These are phyloP conservation scores for Solanum pimpinellifolium DNA, from an alignment of 257 asterid species.

Conservation along the genomic window DNA sequence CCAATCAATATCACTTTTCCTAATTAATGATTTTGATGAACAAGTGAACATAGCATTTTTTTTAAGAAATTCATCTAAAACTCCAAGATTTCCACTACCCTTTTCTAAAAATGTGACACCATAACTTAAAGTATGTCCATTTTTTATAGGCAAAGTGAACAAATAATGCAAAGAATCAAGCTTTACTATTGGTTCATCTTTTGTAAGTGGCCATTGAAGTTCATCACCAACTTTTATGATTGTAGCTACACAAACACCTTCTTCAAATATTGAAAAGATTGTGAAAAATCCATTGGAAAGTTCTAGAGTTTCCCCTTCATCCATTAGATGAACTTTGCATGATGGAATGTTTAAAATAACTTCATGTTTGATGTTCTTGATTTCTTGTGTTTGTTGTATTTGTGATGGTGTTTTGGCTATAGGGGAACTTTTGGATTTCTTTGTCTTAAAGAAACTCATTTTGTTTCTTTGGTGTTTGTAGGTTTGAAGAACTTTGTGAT, in stretches of 20 bases:
- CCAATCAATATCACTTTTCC: slow-evolving; percentile 37
- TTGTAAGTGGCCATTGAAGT: slow-evolving; percentile 78
- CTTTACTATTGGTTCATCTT: slow-evolving; percentile 78
- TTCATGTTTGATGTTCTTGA: slow-evolving; percentile 38
- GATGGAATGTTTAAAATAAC: slow-evolving; percentile 30
- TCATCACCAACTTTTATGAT: slow-evolving; percentile 51
- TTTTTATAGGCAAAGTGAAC: slow-evolving; percentile 61
- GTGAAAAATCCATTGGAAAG: slow-evolving; percentile 51
- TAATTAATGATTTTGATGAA: background rate
- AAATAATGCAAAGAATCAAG: slow-evolving; percentile 46
- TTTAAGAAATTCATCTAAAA: slow-evolving; percentile 45
- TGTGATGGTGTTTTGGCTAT: background rate
- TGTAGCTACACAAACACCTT: slow-evolving; percentile 42
- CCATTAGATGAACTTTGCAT: slow-evolving; percentile 65
- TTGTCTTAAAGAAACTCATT: slow-evolving; percentile 50
- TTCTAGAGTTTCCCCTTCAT: slow-evolving; percentile 51
- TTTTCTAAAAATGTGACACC: slow-evolving; percentile 51
- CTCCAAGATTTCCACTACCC: slow-evolving; percentile 15
- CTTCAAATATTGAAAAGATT: slow-evolving; percentile 35
- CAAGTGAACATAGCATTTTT: slow-evolving; percentile 42
- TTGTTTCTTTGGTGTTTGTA: background rate
- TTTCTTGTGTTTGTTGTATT: slow-evolving; percentile 20
- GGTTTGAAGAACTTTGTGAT: background rate
- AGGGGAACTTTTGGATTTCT: slow-evolving; percentile 16
- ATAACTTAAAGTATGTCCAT: slow-evolving; percentile 50